Conservation (phyloP, 1,284 basidiomycete species). For the Moniliophthora roreri region DNA sequence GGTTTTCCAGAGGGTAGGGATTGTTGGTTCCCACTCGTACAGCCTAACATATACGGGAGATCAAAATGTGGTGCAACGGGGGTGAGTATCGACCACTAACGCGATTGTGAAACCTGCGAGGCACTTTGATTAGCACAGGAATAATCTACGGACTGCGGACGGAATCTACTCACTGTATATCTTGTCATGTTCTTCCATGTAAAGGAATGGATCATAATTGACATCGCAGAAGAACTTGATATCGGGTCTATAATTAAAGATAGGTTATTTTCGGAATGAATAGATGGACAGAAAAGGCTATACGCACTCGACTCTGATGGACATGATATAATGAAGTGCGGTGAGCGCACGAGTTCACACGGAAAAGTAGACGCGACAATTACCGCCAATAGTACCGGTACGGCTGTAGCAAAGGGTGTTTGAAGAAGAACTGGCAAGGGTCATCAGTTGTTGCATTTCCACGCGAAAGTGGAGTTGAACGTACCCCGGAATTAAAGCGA, state of each 20-base stretch:
- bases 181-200: conserved; percentile 77
- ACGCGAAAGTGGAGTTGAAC: conserved; percentile 23
- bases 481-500: conserved; percentile 81
- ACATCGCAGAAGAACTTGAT: conserved; percentile 80
- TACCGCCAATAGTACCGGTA: conserved; percentile 88
- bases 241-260: conserved; percentile 48
- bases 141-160: neutral
- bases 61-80: neutral
- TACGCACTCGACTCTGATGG: conserved; percentile 37
- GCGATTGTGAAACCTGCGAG: conserved; percentile 66
- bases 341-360: neutral
- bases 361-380: conserved; percentile 29
- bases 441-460: conserved; percentile 11
- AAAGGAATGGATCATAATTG: conserved; percentile 78
- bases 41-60: neutral
- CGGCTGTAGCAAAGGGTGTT: conserved; percentile 67
- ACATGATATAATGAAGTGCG: too few relatives aligned
- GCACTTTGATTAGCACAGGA: conserved; percentile 6
- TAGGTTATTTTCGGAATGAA: conserved; percentile 10
- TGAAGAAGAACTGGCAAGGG: conserved; percentile 66
- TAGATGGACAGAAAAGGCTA: neutral
- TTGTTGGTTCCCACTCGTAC: conserved; percentile 1
- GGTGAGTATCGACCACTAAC: neutral
- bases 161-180: conserved; percentile 52
- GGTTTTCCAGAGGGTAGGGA: conserved; percentile 1